Evolutionary conservation across 805 yeast species (phyloP).

Genomic region (Schizosaccharomyces octosporus): DNA sequence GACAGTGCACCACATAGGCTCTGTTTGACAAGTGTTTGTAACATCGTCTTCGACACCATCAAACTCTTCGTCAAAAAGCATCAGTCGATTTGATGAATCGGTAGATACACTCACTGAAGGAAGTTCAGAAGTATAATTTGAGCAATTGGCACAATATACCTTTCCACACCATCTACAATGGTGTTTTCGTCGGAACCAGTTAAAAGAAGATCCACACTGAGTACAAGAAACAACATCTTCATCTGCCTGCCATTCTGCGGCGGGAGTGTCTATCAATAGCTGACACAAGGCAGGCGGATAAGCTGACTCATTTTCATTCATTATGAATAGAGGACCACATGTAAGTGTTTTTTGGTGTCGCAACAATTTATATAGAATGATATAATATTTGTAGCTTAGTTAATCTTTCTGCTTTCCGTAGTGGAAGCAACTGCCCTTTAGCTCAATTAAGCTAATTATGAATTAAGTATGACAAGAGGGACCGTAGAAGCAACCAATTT

Average conservation of each 20-base stretch:
- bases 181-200: constrained; percentile 47
- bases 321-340: not conserved
- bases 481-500: too few species aligned
- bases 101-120: not conserved
- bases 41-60: not conserved
- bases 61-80: not conserved
- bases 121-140: constrained; percentile 12
- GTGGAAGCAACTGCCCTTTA: too few species aligned
- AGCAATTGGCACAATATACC: constrained; percentile 50
- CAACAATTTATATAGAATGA: too few species aligned
- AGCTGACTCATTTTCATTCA: not conserved
- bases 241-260: constrained; percentile 44
- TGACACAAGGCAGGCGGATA: not conserved
- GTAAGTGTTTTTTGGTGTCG: too few species aligned
- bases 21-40: not conserved
- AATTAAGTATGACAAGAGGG: too few species aligned
- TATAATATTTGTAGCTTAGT: too few species aligned
- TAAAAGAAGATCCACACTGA: constrained; percentile 27
- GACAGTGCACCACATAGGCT: not conserved
- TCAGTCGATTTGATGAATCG: not conserved
- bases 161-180: constrained; percentile 67
- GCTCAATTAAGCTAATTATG: too few species aligned
- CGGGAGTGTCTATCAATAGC: not conserved
- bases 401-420: too few species aligned
- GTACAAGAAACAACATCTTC: constrained; percentile 26